A percentile compares a stretch with the other conserved stretches of the same genome.
Conservation (phyloP, 768 basidiomycete species). For the Leccinum variicolor region DNA sequence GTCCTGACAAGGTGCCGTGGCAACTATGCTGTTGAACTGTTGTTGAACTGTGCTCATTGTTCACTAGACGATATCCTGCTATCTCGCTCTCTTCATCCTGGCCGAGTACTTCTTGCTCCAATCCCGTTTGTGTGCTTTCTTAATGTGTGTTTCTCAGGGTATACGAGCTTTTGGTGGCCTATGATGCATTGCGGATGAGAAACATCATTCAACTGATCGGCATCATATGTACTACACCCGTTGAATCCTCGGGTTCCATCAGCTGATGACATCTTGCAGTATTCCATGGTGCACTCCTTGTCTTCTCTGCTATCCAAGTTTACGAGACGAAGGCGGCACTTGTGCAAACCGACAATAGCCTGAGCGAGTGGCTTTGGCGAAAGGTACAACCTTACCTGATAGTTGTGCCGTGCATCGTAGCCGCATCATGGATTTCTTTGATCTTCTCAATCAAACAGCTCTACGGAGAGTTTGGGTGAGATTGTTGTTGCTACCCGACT, state of each 20-base stretch:
- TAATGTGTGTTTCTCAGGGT: conserved; percentile 41
- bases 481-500: background rate
- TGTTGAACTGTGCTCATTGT: conserved; percentile 10
- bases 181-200: conserved; percentile 76
- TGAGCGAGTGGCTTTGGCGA: conserved; percentile 55
- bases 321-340: conserved; percentile 69
- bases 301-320: conserved; percentile 74
- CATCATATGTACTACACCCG: conserved; percentile 51
- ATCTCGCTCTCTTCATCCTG: conserved; percentile 77
- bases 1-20: conserved; percentile 51
- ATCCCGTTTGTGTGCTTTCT: background rate
- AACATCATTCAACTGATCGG: conserved; percentile 79
- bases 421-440: conserved; percentile 60
- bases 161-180: conserved; percentile 77
- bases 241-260: background rate
- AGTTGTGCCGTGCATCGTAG: conserved; percentile 68
- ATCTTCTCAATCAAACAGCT: conserved; percentile 67
- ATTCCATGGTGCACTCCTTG: conserved; percentile 72
- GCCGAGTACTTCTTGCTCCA: conserved; percentile 56
- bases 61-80: conserved; percentile 73
- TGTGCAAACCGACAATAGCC: conserved; percentile 38
- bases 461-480: conserved; percentile 81
- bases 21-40: background rate
- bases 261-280: conserved; percentile 30
- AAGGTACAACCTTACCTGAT: conserved; percentile 66